A percentile compares a stretch with the other conserved stretches of the same genome.
phyloP scores from a whole-genome alignment of 2,329 filamentous ascomycete genomes.

The Diplodia scrobiculata region DNA sequence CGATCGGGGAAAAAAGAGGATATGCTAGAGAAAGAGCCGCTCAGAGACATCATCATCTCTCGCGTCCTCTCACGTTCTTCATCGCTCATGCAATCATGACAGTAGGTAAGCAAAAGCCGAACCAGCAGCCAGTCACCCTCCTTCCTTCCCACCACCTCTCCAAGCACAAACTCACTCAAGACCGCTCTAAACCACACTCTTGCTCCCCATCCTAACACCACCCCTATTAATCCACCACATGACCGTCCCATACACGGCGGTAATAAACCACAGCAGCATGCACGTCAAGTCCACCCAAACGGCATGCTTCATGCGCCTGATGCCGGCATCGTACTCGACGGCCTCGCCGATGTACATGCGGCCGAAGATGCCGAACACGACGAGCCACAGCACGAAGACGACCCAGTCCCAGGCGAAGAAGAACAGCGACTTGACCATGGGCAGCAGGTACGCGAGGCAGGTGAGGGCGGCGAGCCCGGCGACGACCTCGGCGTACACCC shows the following conservation, averaged over 20 bases:
- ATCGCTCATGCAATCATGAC: background rate
- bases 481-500: slow-evolving; percentile 69
- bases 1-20: background rate
- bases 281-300: slow-evolving; percentile 80
- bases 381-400: slow-evolving; percentile 68
- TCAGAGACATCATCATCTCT: background rate
- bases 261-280: slow-evolving; percentile 74
- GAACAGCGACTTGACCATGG: slow-evolving; percentile 51
- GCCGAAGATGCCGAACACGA: slow-evolving; percentile 81
- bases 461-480: slow-evolving; percentile 67
- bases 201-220: background rate
- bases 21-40: background rate
- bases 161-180: no score
- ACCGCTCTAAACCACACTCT: slow-evolving; percentile 15
- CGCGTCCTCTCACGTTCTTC: background rate
- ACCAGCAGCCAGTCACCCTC: background rate
- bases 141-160: background rate
- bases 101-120: background rate
- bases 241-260: slow-evolving; percentile 51
- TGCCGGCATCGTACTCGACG: slow-evolving; percentile 62
- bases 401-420: slow-evolving; percentile 67
- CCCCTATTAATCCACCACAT: slow-evolving; percentile 19
- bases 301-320: slow-evolving; percentile 79
- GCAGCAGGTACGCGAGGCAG: slow-evolving; percentile 65
- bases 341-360: slow-evolving; percentile 74